Evolutionary conservation across 176 grass and related monocot species (phyloP), one percentile per base, ranked within the genome.

Genomic region (Zizania latifolia): DNA sequence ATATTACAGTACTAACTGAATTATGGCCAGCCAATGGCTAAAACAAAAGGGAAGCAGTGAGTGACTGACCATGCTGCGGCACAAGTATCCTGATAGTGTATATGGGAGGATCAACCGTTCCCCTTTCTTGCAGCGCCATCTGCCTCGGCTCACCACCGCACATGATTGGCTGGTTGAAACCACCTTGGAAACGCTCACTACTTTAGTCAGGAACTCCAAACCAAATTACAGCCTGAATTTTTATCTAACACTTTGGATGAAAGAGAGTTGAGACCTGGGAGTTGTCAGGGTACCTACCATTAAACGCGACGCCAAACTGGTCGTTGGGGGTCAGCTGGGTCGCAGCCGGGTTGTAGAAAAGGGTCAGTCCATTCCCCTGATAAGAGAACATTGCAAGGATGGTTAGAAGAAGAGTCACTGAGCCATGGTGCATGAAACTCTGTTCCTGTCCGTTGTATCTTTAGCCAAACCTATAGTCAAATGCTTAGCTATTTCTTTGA

Each of bases 151-250:
- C 88, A 36, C 88, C 84, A 40, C 94, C 88, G 31, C 94, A 97
- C 94, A 94, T 97, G 75, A 97, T 97, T 16, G 94, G 94, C 78
- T 97, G 94, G 84, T 97, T 97, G 82, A 97, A 97, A 9, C 94
- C 91, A 30, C 94, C 90, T 93, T 68, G n/a, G n/a, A 48, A 65
- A 32, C n/a, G 48, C n/a, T 37, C 38, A 2, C n/a, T 9, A 12
- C 50, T 44, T 4, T n/a, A 75, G 17, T 0, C 10, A 41, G 5
- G 29, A 48, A 23, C 57, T 45, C 29, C 35, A n/a, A 58, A 31
- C 1, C 6, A 70, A 30, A 22, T 74, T 61, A 27, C 27, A 43
- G 48, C 48, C 35, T 0, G 23, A 69, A 45, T 34, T 51, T 17
- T 39, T 23, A n/a, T 44, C 19, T 13, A 19, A 10, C 28, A 82